Evolutionary conservation across 495 filamentous ascomycete species (phyloP), one percentile per base, ranked within the genome.

Genomic region (Choiromyces venosus): DNA sequence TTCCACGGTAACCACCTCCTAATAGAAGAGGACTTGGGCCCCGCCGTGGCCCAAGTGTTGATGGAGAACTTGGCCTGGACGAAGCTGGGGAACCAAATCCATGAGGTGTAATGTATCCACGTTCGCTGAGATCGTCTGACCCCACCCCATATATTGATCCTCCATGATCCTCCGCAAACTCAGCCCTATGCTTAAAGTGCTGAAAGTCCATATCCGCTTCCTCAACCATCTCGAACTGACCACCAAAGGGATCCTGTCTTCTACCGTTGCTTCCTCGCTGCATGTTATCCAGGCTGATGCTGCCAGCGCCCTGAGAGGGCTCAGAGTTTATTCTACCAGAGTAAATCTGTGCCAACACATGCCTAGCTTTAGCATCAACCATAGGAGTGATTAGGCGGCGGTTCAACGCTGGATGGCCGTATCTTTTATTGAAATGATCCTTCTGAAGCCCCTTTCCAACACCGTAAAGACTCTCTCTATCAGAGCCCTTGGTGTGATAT

Each of bases 151-250:
- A 78, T n/a, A 71, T 68, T 16, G 68, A 87, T 14, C 92, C 94
- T 29, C 93, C 93, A 77, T 92, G 90, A 66, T 96, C 93, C 12
- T 92, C 91, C 1, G 88, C 88, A 84, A 99, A 99, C 75, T 97
- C 94, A 19, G 89, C 86, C 0, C 93, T 88, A 78, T 95, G 87
- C 83, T 96, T 97, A 86, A 88, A 97, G 83, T 93, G 93, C 67
- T 89, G 88, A 79, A 98, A 97, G 79, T 99, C 94, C 75, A 97
- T 91, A n/a, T 93, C 89, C 68, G 87, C 88, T 79, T 97, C 95
- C 0, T 91, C 88, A 4, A 99, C 94, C 70, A 97, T 87, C 82
- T 97, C 94, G 83, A 97, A 97, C 12, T 87, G 88, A 0, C 86
- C 86, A 1, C 85, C 65, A 12, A 83, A 73, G 74, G 86, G 83